These are phyloP conservation scores for Rosa multiflora DNA, from an alignment of 306 rosid species.

Conservation along the genomic window DNA sequence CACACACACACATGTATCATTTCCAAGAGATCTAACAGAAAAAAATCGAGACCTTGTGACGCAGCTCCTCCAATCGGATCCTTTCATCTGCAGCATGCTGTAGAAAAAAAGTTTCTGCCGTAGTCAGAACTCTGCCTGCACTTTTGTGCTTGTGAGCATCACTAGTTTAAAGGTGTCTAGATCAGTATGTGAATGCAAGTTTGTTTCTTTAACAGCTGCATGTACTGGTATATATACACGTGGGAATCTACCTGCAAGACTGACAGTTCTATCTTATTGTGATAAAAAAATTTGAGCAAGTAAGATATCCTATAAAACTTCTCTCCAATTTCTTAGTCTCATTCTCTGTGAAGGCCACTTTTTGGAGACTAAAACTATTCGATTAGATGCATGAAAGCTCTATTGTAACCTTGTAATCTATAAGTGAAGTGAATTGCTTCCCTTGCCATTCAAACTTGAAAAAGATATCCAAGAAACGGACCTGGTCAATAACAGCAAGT, in stretches of 20 bases:
- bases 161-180: background rate
- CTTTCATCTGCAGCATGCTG: constrained; percentile 99
- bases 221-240: background rate
- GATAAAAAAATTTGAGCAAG: background rate
- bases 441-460: background rate
- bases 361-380: background rate
- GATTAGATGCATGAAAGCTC: background rate
- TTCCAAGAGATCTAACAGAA: constrained; percentile 19
- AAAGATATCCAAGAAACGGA: constrained; percentile 18
- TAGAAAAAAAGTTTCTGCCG: constrained; percentile 19
- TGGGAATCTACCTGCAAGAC: background rate
- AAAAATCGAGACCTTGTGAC: constrained; percentile 62
- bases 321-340: background rate
- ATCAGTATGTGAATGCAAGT: background rate
- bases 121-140: constrained; percentile 29
- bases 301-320: background rate
- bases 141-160: background rate
- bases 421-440: constrained; percentile 6
- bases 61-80: constrained; percentile 85
- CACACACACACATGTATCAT: background rate
- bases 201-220: background rate
- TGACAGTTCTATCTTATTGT: background rate
- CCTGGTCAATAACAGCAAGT: constrained; percentile 94
- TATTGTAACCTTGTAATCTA: background rate
- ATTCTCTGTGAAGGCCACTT: background rate